Evolutionary conservation across 1,284 basidiomycete species (phyloP), one percentile per base, ranked within the genome.

Genomic region (Boletus mariae): DNA sequence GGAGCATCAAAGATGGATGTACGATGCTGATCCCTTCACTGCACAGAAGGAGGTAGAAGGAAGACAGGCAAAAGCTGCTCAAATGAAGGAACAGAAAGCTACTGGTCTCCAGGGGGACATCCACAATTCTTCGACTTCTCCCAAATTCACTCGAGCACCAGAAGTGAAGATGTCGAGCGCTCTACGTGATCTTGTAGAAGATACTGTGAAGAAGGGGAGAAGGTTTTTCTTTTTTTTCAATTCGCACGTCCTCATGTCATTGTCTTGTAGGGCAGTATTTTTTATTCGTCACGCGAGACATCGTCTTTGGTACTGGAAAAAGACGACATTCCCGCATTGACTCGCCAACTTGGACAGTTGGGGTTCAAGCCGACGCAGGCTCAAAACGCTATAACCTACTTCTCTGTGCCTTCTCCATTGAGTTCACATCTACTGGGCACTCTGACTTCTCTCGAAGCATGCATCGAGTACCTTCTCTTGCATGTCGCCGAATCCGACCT

Each of bases 101-200:
- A 2, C n/a, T 35, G 45, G 45, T 28, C 12, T 12, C 32, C 71
- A 70, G 40, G 53, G 53, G 25, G 56, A 48, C 26, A 25, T 32
- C 15, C 48, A 51, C 25, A 52, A 47, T 25, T 29, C 59, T 12
- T 41, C 20, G 29, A 51, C 57, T 45, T 73, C 73, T 2, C 74
- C 75, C 25, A 79, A 80, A 52, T 92, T 88, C 73, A 74, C 79
- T 45, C 76, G 82, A 48, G 83, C 81, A 4, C 87, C 88, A 0
- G 94, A 97, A 68, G 93, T 95, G 17, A 86, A 83, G 65, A 94
- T 98, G 90, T 85, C 90, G 1, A 78, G 76, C 20, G 71, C 73
- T 11, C 73, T 97, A 52, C 79, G 94, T 37, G 92, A 94, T 57
- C 72, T 85, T 52, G 90, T 95, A 6, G 94, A 98, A 70, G 80